These are phyloP conservation scores for Calocybe gambosa DNA, from an alignment of 1,284 basidiomycete genomes.

Conservation along the genomic window DNA sequence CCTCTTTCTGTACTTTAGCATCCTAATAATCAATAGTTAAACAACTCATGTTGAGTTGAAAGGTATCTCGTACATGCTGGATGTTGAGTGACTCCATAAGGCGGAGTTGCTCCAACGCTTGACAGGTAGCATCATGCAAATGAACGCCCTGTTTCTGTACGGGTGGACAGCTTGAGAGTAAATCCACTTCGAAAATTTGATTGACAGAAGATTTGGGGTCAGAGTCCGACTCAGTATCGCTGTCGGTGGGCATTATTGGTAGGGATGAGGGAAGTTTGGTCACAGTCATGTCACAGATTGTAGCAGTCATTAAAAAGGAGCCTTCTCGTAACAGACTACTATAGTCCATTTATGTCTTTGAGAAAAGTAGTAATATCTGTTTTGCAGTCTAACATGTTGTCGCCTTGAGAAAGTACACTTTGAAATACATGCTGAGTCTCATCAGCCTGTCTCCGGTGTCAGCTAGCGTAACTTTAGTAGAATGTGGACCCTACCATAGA, in stretches of 20 bases:
- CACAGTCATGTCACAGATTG: background rate
- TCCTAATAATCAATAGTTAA: constrained; percentile 23
- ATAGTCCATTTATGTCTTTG: constrained; percentile 54
- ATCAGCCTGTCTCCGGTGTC: constrained; percentile 37
- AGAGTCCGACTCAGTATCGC: constrained; percentile 22
- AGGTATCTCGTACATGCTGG: constrained; percentile 21
- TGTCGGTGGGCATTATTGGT: constrained; percentile 18
- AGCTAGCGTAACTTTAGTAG: constrained; percentile 1
- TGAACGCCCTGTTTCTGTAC: constrained; percentile 1
- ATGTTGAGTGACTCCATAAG: constrained; percentile 17
- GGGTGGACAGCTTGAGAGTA: background rate
- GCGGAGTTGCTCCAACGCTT: constrained; percentile 16
- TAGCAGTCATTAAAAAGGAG: background rate
- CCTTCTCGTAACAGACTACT: constrained; percentile 14
- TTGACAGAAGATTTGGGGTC: constrained; percentile 5
- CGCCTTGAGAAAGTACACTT: constrained; percentile 54
- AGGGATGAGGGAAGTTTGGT: background rate
- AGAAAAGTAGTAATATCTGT: constrained; percentile 57
- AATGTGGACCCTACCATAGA: constrained; percentile 42
- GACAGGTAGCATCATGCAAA: constrained; percentile 6
- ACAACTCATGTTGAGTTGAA: background rate
- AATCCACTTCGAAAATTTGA: background rate
- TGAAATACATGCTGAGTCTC: constrained; percentile 54
- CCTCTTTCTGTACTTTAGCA: constrained; percentile 23
- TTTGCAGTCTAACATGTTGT: constrained; percentile 49